A percentile compares a stretch with the other conserved stretches of the same genome.
phyloP scores from a whole-genome alignment of 2,329 filamentous ascomycete genomes.

The Lasiodiplodia theobromae region DNA sequence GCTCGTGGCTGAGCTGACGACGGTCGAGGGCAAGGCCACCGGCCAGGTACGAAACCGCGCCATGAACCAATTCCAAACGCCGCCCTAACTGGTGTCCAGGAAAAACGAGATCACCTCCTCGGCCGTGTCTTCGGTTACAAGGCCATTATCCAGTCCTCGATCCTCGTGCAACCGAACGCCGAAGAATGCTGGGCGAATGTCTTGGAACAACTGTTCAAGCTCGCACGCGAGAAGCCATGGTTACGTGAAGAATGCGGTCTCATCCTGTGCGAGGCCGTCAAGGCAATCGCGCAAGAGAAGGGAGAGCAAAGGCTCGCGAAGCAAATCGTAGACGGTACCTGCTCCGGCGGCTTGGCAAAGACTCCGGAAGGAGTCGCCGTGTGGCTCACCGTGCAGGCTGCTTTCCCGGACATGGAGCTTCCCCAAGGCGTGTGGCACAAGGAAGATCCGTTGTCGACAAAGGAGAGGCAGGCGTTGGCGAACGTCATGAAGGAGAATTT shows the following conservation, averaged over 20 bases:
- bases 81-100: slow-evolving; percentile 61
- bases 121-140: slow-evolving; percentile 88
- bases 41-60: slow-evolving; percentile 56
- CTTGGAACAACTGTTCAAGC: slow-evolving; percentile 74
- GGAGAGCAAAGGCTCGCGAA: slow-evolving; percentile 65
- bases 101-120: slow-evolving; percentile 84
- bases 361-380: slow-evolving; percentile 89
- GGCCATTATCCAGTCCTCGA: slow-evolving; percentile 80
- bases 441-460: slow-evolving; percentile 73
- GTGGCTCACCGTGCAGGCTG: slow-evolving; percentile 75
- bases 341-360: slow-evolving; percentile 71
- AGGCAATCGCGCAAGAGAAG: slow-evolving; percentile 56
- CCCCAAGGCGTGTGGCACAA: slow-evolving; percentile 76
- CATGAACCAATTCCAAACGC: neutral
- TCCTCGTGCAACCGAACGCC: slow-evolving; percentile 67
- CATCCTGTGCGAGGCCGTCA: slow-evolving; percentile 76
- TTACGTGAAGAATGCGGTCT: slow-evolving; percentile 86
- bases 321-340: slow-evolving; percentile 68
- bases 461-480: slow-evolving; percentile 72
- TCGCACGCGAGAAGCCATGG: slow-evolving; percentile 86
- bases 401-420: slow-evolving; percentile 69
- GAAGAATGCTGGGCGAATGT: slow-evolving; percentile 68
- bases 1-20: slow-evolving; percentile 61
- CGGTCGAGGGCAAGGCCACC: slow-evolving; percentile 58
- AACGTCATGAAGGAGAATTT: slow-evolving; percentile 81